phyloP scores from a whole-genome alignment of 352 stramenopile species.

The Pythium rishiriense region DNA sequence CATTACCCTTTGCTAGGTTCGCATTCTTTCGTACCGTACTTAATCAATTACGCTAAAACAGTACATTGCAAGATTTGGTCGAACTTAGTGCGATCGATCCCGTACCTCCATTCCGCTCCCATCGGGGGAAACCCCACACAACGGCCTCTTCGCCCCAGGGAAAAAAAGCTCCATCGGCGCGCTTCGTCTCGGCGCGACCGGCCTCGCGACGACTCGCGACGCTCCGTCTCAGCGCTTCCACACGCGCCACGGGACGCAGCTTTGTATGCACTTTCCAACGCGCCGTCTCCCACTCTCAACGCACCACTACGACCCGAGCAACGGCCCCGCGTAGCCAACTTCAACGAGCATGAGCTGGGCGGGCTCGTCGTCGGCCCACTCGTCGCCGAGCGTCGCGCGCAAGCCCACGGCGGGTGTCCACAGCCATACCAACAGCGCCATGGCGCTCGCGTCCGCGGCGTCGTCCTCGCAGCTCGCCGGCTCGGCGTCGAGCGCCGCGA shows the following conservation, averaged over 20 bases:
- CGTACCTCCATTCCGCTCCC: background rate
- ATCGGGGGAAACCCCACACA: background rate
- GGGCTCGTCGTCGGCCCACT: background rate
- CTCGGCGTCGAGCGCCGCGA: background rate
- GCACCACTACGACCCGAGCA: background rate
- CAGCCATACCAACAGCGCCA: background rate
- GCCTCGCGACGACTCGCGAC: no score
- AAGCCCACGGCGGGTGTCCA: conserved; percentile 3
- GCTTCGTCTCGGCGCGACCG: no score
- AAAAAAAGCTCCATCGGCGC: no score
- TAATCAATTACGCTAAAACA: background rate
- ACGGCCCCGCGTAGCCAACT: conserved; percentile 4
- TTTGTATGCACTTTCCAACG: background rate
- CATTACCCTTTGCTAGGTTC: background rate
- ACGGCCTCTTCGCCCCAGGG: background rate
- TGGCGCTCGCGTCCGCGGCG: conserved; percentile 5
- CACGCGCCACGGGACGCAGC: no score
- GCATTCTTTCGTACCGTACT: background rate
- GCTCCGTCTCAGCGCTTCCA: no score
- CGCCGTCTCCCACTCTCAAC: background rate
- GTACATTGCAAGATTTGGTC: background rate
- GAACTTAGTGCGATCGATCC: background rate
- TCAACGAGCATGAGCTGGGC: conserved; percentile 17
- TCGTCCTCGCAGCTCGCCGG: conserved; percentile 9
- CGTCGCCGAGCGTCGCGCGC: conserved; percentile 2